Base-by-base conservation (phyloP, 1,139 yeast species). In the Fermentozyma sake region DNA sequence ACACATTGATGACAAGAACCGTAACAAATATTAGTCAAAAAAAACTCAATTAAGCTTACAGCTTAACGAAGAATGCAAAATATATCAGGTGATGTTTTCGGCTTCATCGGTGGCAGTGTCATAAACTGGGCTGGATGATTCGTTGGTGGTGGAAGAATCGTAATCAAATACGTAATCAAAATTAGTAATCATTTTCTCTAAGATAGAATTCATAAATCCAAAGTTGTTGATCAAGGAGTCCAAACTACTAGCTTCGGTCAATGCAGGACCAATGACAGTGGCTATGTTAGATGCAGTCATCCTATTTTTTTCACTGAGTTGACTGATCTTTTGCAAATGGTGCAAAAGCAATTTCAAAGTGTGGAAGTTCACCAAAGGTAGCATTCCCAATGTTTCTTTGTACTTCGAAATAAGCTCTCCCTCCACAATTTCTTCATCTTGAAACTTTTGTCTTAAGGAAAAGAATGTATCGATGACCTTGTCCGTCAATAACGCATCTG, bases 211-310 rank as follows among this genome's bases (percentile, higher is more conserved):
- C 69, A 74, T 72, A 36, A 71, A 60, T 6, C 80, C 79, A 50
- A 74, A 74, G 37, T 64, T 68, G 34, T 61, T 62, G 22, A 68
- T 61, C 41, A 70, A 55, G n/a, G 65, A 52, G 16, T 68, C 73
- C 30, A 75, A 64, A 24, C 53, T 58, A 39, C 75, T 64, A n/a
- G 78, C 76, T 39, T 74, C 80, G 3, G 77, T 72, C 30, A 74
- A 62, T 4, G 78, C 74, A 2, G 79, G 79, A 1, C 79, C 79
- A 37, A 74, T 63, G 12, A 84, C 94, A 32, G 87, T 84, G 7
- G 94, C 91, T 45, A 84, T 58, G 47, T 84, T 84, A 6, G 83
- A 79, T 4, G 87, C 72, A 35, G 79, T 82, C 95, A 84, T 84
- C 46, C 78, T 74, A 57, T 84, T 84, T 22, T 56, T 55, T n/a